These are phyloP conservation scores for Lipomyces yamanashiensis DNA, from an alignment of 805 yeast species.

Conservation along the genomic window DNA sequence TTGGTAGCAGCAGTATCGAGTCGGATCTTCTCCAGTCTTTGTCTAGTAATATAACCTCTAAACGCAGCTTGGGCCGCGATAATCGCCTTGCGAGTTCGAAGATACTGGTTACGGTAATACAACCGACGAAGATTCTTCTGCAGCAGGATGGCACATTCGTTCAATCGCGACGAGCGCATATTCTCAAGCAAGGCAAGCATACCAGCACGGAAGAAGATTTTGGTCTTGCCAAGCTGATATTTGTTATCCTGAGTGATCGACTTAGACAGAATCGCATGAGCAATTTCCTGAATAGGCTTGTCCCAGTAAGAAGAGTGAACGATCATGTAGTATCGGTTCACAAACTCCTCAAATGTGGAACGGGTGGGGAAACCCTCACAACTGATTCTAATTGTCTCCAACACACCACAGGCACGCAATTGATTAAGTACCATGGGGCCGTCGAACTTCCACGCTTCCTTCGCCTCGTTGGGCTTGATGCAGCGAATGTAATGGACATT, in stretches of 20 bases:
- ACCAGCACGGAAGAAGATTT: constrained; percentile 95
- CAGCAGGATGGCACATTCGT: constrained; percentile 76
- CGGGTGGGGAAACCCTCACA: constrained; percentile 98
- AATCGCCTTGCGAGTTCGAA: constrained; percentile 59
- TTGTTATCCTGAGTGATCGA: constrained; percentile 67
- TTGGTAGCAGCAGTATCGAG: constrained; percentile 66
- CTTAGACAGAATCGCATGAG: constrained; percentile 68
- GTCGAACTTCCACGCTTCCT: constrained; percentile 94
- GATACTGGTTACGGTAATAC: constrained; percentile 64
- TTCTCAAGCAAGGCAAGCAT: constrained; percentile 91
- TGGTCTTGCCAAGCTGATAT: constrained; percentile 89
- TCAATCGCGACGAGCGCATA: constrained; percentile 76
- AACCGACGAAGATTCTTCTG: constrained; percentile 80
- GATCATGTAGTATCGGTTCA: constrained; percentile 82
- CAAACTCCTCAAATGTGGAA: constrained; percentile 94
- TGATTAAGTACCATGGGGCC: constrained; percentile 94
- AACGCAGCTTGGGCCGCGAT: constrained; percentile 60
- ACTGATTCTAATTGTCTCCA: constrained; percentile 93
- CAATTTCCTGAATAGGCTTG: constrained; percentile 56
- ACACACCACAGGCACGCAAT: constrained; percentile 96
- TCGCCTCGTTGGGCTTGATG: constrained; percentile 93
- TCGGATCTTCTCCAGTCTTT: constrained; percentile 53
- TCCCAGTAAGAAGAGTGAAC: constrained; percentile 74
- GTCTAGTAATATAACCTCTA: constrained; percentile 68
- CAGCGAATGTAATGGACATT: constrained; percentile 97